Percentiles rank a stretch among this genome's conserved stretches.
Conservation (phyloP, 2,329 filamentous ascomycete species). For the Alternaria sp. region DNA sequence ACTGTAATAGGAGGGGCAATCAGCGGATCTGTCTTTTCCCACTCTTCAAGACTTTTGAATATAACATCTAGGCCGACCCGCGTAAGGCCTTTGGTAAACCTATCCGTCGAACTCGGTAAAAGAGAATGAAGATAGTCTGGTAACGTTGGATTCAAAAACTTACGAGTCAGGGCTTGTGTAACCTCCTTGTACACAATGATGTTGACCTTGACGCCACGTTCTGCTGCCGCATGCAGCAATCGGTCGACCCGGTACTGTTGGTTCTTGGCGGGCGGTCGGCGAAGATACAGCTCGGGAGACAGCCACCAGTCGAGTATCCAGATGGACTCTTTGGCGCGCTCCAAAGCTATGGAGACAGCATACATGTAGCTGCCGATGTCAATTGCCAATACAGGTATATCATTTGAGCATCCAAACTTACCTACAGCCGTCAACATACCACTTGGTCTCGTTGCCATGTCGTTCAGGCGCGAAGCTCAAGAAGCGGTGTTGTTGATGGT, state of each 20-base stretch:
- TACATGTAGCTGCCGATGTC: conserved; percentile 69
- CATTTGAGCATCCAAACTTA: background rate
- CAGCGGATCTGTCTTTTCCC: conserved; percentile 54
- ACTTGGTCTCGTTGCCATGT: conserved; percentile 76
- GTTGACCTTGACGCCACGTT: conserved; percentile 82
- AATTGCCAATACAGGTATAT: background rate
- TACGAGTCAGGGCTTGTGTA: conserved; percentile 77
- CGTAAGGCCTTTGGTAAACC: conserved; percentile 49
- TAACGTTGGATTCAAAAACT: conserved; percentile 56
- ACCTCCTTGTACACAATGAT: conserved; percentile 91
- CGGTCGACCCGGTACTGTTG: conserved; percentile 83
- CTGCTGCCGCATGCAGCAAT: conserved; percentile 80
- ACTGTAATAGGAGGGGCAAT: conserved; percentile 57
- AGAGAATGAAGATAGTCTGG: conserved; percentile 54
- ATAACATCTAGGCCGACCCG: conserved; percentile 52
- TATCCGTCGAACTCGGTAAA: conserved; percentile 49
- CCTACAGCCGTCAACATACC: conserved; percentile 73
- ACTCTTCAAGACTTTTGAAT: conserved; percentile 53
- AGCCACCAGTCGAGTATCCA: conserved; percentile 92
- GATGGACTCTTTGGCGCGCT: conserved; percentile 76
- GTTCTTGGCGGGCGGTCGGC: conserved; percentile 80
- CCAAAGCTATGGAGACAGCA: conserved; percentile 79
- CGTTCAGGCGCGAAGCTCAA: conserved; percentile 74
- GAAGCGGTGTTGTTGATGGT: conserved; percentile 58
- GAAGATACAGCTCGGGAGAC: conserved; percentile 84